Base-by-base conservation (phyloP, 805 yeast genomes). In the Candida peoriensis region DNA sequence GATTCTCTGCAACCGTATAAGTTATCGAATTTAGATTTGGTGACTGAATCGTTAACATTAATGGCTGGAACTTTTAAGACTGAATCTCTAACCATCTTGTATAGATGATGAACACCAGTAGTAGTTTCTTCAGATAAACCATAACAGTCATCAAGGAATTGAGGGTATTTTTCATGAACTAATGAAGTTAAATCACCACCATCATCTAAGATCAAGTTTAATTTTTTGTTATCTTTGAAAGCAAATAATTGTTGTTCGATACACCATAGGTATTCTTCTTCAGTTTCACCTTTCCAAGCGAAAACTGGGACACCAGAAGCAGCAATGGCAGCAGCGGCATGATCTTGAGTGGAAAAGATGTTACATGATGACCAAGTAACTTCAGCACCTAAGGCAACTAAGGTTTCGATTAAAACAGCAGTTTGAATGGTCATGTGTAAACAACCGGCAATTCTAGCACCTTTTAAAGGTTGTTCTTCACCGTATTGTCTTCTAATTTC, bases 211-310 rank as follows among this genome's bases (percentile, higher is more conserved):
- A 90, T 93, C 72, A 90, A 76, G 86, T 90, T 90, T 68, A 90
- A 83, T 71, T 85, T 83, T 76, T 83, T 78, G 66, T 76, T 81
- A 68, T 89, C 96, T 76, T 90, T 90, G 90, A 90, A 90, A 46
- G 97, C 85, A 61, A 84, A 88, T 68, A 90, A 81, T 77, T 93
- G 97, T 76, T 90, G 97, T 76, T 93, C 97, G 57, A 90, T 86
- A 79, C 98, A 90, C 98, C 98, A 90, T 62, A 78, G 63, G 80
- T 90, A 93, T 76, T 90, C 98, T 76, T 90, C 97, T 71, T 90
- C 98, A 68, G 97, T 87, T 80, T 90, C 97, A 66, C 98, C 97
- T 79, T 90, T 90, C 98, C 98, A 90, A 59, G 98, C 98, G 56
- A 87, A 90, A 51, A 90, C 98, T 62, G 98, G 97, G 42, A 90